Conservation (phyloP, 2,329 filamentous ascomycete species). For the Colletotrichum sp. region DNA sequence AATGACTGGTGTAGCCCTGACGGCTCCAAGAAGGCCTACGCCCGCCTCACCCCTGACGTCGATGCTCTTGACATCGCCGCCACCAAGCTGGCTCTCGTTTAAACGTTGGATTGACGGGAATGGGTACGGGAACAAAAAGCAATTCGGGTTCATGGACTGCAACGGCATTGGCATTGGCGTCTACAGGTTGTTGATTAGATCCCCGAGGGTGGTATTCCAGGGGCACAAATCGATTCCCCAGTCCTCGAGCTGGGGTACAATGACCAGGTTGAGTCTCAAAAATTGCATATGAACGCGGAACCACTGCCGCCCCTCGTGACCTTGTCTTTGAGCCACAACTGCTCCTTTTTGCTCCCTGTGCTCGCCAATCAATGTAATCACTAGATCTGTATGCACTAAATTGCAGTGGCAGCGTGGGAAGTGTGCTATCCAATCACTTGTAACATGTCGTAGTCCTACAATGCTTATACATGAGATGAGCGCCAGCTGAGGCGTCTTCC, state of each 20-base stretch:
- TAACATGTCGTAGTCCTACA: background rate
- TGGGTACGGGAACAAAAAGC: conserved; percentile 1
- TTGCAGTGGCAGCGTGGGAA: background rate
- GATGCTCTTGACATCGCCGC: conserved; percentile 99
- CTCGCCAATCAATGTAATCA: background rate
- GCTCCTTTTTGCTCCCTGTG: background rate
- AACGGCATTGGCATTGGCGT: conserved; percentile 25
- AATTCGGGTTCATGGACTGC: conserved; percentile 18
- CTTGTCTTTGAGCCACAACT: background rate
- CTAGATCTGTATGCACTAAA: background rate
- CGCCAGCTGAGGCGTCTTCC: background rate
- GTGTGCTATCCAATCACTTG: background rate
- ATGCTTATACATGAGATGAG: background rate
- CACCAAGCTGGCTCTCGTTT: conserved; percentile 98
- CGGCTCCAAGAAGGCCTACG: conserved; percentile 98
- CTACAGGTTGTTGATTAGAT: conserved; percentile 21
- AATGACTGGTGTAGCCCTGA: conserved; percentile 69
- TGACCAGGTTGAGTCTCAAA: conserved; percentile 2
- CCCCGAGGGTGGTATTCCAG: conserved; percentile 6
- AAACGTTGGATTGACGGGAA: conserved; percentile 46
- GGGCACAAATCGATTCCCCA: conserved; percentile 16
- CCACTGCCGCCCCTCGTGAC: background rate
- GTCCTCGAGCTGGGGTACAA: conserved; percentile 8
- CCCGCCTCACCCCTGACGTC: conserved; percentile 92
- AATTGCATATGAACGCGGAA: background rate